Conservation (phyloP, 192 early-diverging fungal genomes). For the Backusella parvicylindrica region DNA sequence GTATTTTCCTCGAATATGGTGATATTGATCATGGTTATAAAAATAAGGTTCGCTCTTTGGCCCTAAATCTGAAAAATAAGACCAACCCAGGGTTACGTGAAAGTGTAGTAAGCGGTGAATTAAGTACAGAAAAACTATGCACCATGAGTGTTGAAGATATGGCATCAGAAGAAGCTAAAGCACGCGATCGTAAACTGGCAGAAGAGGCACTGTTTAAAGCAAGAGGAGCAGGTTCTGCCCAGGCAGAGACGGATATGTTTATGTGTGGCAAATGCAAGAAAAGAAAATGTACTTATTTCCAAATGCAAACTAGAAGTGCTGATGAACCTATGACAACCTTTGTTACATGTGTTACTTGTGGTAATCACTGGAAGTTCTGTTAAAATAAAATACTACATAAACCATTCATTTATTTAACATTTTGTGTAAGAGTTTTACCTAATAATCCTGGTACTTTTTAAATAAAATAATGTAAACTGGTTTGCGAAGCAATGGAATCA, state of each 20-base stretch:
- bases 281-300: slow-evolving; percentile 87
- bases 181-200: slow-evolving; percentile 64
- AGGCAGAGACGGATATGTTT: slow-evolving; percentile 92
- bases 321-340: slow-evolving; percentile 99
- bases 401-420: background rate
- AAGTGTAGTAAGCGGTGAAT: slow-evolving; percentile 61
- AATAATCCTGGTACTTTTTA: background rate
- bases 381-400: background rate
- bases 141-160: slow-evolving; percentile 83
- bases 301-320: slow-evolving; percentile 83
- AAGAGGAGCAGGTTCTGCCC: slow-evolving; percentile 63
- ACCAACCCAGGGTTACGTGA: slow-evolving; percentile 73
- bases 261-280: slow-evolving; percentile 89
- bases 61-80: slow-evolving; percentile 74
- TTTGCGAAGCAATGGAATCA: too few species aligned
- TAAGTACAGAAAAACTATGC: slow-evolving; percentile 67
- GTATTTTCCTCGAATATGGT: slow-evolving; percentile 54
- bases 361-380: slow-evolving; percentile 77
- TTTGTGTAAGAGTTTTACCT: background rate
- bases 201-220: slow-evolving; percentile 76
- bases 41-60: slow-evolving; percentile 70
- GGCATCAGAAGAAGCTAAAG: slow-evolving; percentile 84
- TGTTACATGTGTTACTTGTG: slow-evolving; percentile 87
- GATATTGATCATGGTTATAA: slow-evolving; percentile 62
- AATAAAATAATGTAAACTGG: too few species aligned